Base-by-base conservation (phyloP, 345 rosid genomes). In the Hibiscus syriacus region DNA sequence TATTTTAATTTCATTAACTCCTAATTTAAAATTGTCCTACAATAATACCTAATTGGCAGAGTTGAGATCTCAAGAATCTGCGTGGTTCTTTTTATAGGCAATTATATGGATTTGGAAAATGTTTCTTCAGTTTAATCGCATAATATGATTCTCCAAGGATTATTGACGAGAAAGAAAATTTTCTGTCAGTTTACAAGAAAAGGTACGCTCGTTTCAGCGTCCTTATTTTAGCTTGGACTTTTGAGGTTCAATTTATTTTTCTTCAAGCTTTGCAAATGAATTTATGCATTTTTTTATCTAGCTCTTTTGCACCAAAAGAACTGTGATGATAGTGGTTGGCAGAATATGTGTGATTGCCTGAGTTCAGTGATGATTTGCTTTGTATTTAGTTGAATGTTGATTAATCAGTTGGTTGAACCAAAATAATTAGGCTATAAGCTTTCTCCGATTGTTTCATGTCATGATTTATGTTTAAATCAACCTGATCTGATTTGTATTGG, bases 171-270 rank as follows among this genome's bases (percentile, higher is more conserved):
- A 64, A 58, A 55, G 63, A n/a, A 43, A 64, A 8, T 57, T 69
- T 55, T 61, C 71, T 26, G 48, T 34, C 70, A 72, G 70, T 59
- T n/a, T n/a, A n/a, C n/a, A n/a, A n/a, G n/a, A n/a, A n/a, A n/a
- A n/a, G n/a, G n/a, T n/a, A n/a, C n/a, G 49, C n/a, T 4, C 48
- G 0, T 43, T 36, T 19, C 29, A 36, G 0, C 38, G 29, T 10
- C 66, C 30, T 38, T 32, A 57, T 22, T 30, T 17, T 59, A 36
- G 19, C 26, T 32, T 1, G 30, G 12, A n/a, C 10, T 11, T 61
- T 61, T 5, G 1, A 20, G 50, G 13, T 39, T 38, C 30, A 22
- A 10, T 22, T n/a, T n/a, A n/a, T 34, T 38, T 36, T 60, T 22
- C 11, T 22, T 12, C 17, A 13, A 61, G 39, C 49, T 20, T 61